Base-by-base conservation (phyloP, 768 basidiomycete species). In the Polyporus arcularius region DNA sequence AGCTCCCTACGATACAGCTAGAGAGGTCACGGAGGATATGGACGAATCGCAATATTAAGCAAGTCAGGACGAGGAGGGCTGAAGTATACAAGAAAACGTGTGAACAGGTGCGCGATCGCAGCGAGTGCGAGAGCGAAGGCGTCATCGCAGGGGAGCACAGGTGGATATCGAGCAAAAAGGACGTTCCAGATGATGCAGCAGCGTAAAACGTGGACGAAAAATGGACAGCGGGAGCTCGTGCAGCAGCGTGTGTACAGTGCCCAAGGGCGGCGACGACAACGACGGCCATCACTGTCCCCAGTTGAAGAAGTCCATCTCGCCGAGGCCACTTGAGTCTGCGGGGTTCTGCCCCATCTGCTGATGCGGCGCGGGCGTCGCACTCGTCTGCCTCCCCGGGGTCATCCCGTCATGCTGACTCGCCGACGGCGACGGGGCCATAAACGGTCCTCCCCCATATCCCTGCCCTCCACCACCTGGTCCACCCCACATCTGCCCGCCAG, bases 261-360 rank as follows among this genome's bases (percentile, higher is more conserved):
- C 15, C 53, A 35, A 39, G 38, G 39, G 9, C 52, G 39, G 47
- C 31, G 40, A 38, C 39, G 10, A 10, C 21, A 18, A 46, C 11
- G 39, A 18, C 4, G 50, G 38, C 42, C 38, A 61, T 54, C 50
- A 65, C 73, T 77, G 62, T 49, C 16, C 45, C 82, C 86, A 87
- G 69, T 82, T 84, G 71, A 85, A 73, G 41, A 85, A 73, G 63
- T 85, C 85, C 65, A 83, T 82, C 57, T 86, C 86, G 66, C 70
- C 76, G 54, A 73, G 67, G 83, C 70, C 2, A 26, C 21, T 26
- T 26, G 21, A 26, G 57, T 74, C 71, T 58, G 78, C 75, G 56
- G 70, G 73, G 62, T 77, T 76, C 63, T 74, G 72, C 62, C 58
- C 58, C 63, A 76, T 74, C 60, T 76, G 77, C 63, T 80, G 80